A percentile compares a stretch with the other conserved stretches of the same genome.
Evolutionary conservation across 768 basidiomycete genomes (phyloP).

Genomic region (Suillus variegatus): DNA sequence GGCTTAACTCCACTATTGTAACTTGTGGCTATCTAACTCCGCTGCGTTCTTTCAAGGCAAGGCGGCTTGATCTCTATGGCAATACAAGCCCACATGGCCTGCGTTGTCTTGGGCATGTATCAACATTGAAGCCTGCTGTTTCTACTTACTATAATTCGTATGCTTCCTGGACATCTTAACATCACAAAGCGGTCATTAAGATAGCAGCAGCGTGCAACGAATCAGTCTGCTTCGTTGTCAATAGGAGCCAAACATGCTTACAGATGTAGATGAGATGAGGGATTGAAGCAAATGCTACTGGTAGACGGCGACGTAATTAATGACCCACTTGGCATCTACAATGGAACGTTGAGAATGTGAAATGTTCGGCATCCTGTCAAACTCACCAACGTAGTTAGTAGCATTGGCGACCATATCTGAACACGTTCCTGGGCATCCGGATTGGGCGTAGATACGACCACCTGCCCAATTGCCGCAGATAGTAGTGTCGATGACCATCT

Average conservation of each 20-base stretch:
- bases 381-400: slow-evolving; percentile 52
- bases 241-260: not conserved
- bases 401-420: slow-evolving; percentile 52
- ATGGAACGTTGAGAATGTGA: not conserved
- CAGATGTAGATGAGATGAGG: not conserved
- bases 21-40: not conserved
- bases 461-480: slow-evolving; percentile 35
- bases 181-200: not conserved
- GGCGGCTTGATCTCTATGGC: slow-evolving; percentile 19
- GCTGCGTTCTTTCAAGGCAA: not conserved
- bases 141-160: not conserved
- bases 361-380: slow-evolving; percentile 10
- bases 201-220: not conserved
- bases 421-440: slow-evolving; percentile 45
- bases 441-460: slow-evolving; percentile 18
- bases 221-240: not conserved
- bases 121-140: not conserved
- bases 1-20: not conserved
- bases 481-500: slow-evolving; percentile 42
- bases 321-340: slow-evolving; percentile 54
- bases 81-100: slow-evolving; percentile 18
- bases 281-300: slow-evolving; percentile 21
- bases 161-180: not conserved
- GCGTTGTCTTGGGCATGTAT: not conserved
- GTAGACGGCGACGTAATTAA: slow-evolving; percentile 60